Conservation (phyloP, 164 flowering plant species). For the Tetracentron sinense region DNA sequence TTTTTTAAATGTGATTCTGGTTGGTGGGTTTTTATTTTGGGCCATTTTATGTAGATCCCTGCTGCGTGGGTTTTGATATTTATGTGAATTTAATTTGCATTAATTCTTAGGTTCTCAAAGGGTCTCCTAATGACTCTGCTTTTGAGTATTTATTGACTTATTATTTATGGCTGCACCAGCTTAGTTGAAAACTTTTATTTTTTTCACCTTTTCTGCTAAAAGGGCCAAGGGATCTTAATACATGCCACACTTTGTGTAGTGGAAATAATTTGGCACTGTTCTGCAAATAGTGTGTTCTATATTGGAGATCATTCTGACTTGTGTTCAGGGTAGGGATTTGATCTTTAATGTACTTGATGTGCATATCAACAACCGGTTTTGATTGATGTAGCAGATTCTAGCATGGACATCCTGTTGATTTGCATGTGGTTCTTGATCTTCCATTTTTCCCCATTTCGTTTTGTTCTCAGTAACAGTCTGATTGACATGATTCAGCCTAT, state of each 20-base stretch:
- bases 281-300: background rate
- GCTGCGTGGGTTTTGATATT: background rate
- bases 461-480: too few species aligned
- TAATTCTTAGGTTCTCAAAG: background rate
- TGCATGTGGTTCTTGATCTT: background rate
- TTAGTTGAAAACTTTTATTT: too few species aligned
- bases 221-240: too few species aligned
- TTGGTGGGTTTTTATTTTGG: too few species aligned
- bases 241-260: background rate
- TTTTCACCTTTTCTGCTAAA: too few species aligned
- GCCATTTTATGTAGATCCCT: background rate
- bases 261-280: background rate
- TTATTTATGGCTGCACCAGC: too few species aligned
- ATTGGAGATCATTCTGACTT: background rate
- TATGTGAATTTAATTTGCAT: background rate
- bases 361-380: background rate
- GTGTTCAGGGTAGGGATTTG: background rate
- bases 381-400: conserved; percentile 1
- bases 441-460: background rate
- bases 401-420: conserved; percentile 2
- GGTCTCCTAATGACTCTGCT: too few species aligned
- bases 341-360: background rate
- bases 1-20: background rate
- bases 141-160: too few species aligned
- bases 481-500: too few species aligned